A percentile compares a stretch with the other conserved stretches of the same genome.
Conservation (phyloP, 345 rosid genomes). For the Hibiscus syriacus region DNA sequence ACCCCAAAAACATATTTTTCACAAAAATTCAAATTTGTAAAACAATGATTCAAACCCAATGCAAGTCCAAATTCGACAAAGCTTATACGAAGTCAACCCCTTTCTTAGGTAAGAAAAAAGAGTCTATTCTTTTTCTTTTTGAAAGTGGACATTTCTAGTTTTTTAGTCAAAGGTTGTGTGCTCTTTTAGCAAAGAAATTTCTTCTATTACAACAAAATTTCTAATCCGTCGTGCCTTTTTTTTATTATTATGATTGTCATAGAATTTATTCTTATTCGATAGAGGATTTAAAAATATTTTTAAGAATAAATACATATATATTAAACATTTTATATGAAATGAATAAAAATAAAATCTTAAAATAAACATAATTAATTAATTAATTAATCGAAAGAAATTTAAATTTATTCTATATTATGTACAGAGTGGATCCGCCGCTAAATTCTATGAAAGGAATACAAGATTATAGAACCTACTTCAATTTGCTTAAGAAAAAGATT, state of each 20-base stretch:
- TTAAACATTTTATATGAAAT: too few relatives aligned
- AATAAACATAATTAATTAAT: too few relatives aligned
- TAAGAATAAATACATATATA: too few relatives aligned
- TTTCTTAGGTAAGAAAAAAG: not conserved
- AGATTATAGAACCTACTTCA: not conserved
- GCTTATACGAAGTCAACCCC: conserved; percentile 2
- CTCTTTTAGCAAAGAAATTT: conserved; percentile 14
- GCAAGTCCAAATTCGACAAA: conserved; percentile 28
- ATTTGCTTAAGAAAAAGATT: not conserved
- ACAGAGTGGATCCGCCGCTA: too few relatives aligned
- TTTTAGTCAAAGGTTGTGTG: conserved; percentile 12
- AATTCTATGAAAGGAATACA: too few relatives aligned
- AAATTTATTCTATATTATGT: too few relatives aligned
- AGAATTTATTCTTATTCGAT: not conserved
- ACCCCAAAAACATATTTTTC: too few relatives aligned
- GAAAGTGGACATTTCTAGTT: conserved; percentile 11
- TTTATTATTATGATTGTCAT: not conserved
- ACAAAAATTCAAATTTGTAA: too few relatives aligned
- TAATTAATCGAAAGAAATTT: too few relatives aligned
- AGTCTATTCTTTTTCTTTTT: not conserved
- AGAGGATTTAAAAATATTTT: too few relatives aligned
- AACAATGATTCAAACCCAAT: too few relatives aligned
- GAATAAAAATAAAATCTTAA: too few relatives aligned
- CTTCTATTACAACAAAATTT: not conserved
- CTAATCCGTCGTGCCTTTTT: not conserved